Conservation (phyloP, 345 rosid species). For the Luvunga scandens region DNA sequence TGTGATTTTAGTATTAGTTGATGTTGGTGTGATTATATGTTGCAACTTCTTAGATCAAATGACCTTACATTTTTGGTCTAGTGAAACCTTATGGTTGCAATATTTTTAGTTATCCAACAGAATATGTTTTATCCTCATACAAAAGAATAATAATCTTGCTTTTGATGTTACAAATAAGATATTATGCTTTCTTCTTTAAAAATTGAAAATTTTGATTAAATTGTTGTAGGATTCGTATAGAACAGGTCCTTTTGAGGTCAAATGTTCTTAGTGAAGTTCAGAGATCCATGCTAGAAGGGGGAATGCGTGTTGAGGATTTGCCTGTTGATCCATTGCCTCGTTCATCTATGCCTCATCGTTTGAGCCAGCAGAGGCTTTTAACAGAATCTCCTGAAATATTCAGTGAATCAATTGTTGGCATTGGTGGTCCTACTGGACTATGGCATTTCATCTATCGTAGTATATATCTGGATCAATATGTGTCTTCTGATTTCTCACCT, state of each 20-base stretch:
- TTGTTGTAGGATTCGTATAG: constrained; percentile 67
- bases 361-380: constrained; percentile 41
- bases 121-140: neutral
- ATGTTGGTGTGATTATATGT: neutral
- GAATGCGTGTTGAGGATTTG: constrained; percentile 89
- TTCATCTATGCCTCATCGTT: constrained; percentile 37
- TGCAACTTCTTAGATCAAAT: constrained; percentile 14
- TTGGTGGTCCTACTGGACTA: constrained; percentile 93
- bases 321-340: constrained; percentile 59
- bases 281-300: constrained; percentile 90
- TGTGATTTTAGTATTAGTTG: neutral
- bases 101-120: neutral
- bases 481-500: constrained; percentile 83
- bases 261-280: constrained; percentile 82
- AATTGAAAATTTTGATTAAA: constrained; percentile 19
- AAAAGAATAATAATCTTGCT: neutral
- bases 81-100: neutral
- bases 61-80: neutral
- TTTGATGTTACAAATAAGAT: constrained; percentile 5
- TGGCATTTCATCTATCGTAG: constrained; percentile 99
- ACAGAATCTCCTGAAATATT: constrained; percentile 49
- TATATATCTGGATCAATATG: constrained; percentile 88
- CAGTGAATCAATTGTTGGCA: constrained; percentile 54
- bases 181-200: neutral
- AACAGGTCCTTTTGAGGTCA: constrained; percentile 79